Percentiles rank a stretch among this genome's conserved stretches.
Evolutionary conservation across 2,329 filamentous ascomycete genomes (phyloP).

Genomic region (Coccinonectria pachysandricola): DNA sequence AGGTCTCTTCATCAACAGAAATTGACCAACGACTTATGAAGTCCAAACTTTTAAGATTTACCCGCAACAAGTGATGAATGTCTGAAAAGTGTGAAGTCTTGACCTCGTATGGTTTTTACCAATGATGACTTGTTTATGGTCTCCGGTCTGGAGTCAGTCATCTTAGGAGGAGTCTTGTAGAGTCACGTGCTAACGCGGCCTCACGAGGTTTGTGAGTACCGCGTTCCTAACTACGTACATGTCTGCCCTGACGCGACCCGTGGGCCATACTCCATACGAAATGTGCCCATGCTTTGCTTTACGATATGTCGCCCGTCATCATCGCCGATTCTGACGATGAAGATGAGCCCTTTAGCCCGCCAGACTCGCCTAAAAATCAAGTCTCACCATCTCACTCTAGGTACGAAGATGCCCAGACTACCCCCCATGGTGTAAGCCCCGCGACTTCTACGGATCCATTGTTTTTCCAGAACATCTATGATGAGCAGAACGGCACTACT

Average conservation of each 20-base stretch:
- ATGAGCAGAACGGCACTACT: slow-evolving; percentile 33
- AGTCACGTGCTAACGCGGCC: too few species aligned
- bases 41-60: too few species aligned
- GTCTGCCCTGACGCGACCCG: slow-evolving; percentile 3
- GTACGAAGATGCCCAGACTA: slow-evolving; percentile 8
- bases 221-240: slow-evolving; percentile 6
- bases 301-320: slow-evolving; percentile 16
- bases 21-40: slow-evolving; percentile 18
- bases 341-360: slow-evolving; percentile 15
- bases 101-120: too few species aligned
- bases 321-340: slow-evolving; percentile 34
- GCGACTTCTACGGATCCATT: slow-evolving; percentile 35
- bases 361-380: slow-evolving; percentile 5
- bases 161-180: too few species aligned
- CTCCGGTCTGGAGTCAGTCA: too few species aligned
- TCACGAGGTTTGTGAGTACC: too few species aligned
- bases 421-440: slow-evolving; percentile 17
- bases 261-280: too few species aligned
- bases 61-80: too few species aligned
- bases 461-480: slow-evolving; percentile 37
- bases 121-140: too few species aligned
- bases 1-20: slow-evolving; percentile 22
- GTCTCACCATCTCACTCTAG: slow-evolving; percentile 3
- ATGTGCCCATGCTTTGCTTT: too few species aligned
- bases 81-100: too few species aligned